phyloP scores from a whole-genome alignment of 1,284 basidiomycete genomes.

The Abortiporus biennis region DNA sequence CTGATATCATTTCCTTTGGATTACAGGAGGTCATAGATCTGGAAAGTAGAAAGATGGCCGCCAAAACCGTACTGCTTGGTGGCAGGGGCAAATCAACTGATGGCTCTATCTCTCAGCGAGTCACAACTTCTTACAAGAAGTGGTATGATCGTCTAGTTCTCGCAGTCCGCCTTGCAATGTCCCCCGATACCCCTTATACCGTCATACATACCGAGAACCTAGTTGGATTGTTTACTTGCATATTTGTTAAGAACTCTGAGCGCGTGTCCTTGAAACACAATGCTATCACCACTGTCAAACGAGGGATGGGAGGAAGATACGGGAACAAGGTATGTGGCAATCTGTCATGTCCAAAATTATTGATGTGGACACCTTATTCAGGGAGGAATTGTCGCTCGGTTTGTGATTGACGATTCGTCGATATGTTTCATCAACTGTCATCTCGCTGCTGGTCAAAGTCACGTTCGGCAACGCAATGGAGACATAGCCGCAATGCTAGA shows the following conservation, averaged over 20 bases:
- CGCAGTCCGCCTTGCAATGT: slow-evolving; percentile 69
- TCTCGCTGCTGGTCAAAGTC: slow-evolving; percentile 88
- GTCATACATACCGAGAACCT: slow-evolving; percentile 85
- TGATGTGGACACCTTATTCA: slow-evolving; percentile 23
- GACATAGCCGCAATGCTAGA: slow-evolving; percentile 86
- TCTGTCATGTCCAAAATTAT: neutral
- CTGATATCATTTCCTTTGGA: slow-evolving; percentile 91
- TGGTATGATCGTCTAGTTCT: slow-evolving; percentile 82
- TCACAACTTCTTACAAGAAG: slow-evolving; percentile 78
- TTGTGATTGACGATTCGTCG: slow-evolving; percentile 88
- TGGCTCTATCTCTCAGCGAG: slow-evolving; percentile 69
- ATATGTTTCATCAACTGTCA: slow-evolving; percentile 96
- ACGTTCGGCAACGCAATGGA: slow-evolving; percentile 77
- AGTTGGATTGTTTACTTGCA: slow-evolving; percentile 85
- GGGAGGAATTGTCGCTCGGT: slow-evolving; percentile 89
- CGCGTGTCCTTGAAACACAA: slow-evolving; percentile 58
- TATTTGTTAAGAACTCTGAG: slow-evolving; percentile 76
- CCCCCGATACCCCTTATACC: slow-evolving; percentile 64
- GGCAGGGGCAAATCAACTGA: slow-evolving; percentile 61
- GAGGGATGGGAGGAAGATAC: slow-evolving; percentile 88
- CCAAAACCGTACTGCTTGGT: slow-evolving; percentile 82
- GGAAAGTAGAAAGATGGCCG: slow-evolving; percentile 86
- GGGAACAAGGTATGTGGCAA: slow-evolving; percentile 82
- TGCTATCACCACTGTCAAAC: slow-evolving; percentile 78
- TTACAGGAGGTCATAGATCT: slow-evolving; percentile 96